Percentiles rank a stretch among this genome's conserved stretches.
Conservation (phyloP, 345 rosid species). For the Rhodomyrtus tomentosa region DNA sequence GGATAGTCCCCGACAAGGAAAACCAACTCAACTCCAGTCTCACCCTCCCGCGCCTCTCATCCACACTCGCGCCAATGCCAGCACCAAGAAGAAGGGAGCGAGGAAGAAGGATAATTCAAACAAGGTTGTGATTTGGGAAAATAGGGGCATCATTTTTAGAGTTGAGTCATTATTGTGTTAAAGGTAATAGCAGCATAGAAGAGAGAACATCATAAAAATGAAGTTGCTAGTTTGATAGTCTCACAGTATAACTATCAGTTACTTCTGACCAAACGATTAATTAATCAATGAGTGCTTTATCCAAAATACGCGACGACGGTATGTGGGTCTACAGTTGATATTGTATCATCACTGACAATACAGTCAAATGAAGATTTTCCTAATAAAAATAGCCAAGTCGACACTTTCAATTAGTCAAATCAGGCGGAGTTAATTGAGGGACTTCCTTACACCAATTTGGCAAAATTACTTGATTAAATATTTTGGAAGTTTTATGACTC, state of each 20-base stretch:
- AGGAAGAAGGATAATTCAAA: background rate
- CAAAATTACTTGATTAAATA: background rate
- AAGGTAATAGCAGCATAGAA: background rate
- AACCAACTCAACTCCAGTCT: background rate
- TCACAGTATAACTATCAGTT: too few species aligned
- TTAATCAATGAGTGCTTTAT: too few species aligned
- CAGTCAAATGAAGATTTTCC: too few species aligned
- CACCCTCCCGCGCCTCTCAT: background rate
- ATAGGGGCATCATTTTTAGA: background rate
- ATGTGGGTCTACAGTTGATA: too few species aligned
- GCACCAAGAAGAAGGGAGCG: background rate
- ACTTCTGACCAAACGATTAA: too few species aligned
- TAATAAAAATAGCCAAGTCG: too few species aligned
- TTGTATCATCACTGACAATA: too few species aligned
- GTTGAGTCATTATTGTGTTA: background rate
- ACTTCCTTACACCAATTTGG: rapidly evolving
- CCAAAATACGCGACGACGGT: too few species aligned
- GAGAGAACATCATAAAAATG: background rate
- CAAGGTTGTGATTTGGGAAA: background rate
- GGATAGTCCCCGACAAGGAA: background rate
- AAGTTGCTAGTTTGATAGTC: too few species aligned
- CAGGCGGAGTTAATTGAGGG: background rate
- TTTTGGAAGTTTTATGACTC: too few species aligned
- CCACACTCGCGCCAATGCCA: background rate
- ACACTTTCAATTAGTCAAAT: background rate